These are phyloP conservation scores for Aspergillus brunneoviolaceus DNA, from an alignment of 2,329 filamentous ascomycete species.

Conservation along the genomic window DNA sequence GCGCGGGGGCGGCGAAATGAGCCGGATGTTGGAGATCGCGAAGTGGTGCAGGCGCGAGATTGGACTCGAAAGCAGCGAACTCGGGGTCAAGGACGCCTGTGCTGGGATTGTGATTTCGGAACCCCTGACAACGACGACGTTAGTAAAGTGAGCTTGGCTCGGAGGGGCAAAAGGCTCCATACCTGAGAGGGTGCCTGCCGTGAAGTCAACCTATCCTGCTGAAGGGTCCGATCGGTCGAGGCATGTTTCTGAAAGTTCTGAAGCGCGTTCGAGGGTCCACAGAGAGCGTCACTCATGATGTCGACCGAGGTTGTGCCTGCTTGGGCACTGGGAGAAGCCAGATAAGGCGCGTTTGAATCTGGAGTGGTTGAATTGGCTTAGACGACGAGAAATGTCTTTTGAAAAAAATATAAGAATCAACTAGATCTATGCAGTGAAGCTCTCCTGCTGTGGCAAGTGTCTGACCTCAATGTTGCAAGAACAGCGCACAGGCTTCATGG, in stretches of 20 bases:
- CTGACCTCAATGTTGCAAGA: too few species aligned
- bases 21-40: constrained; percentile 40
- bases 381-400: background rate
- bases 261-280: constrained; percentile 72
- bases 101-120: constrained; percentile 59
- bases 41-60: constrained; percentile 31
- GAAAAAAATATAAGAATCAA: too few species aligned
- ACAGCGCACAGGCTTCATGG: too few species aligned
- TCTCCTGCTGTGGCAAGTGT: too few species aligned
- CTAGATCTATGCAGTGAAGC: too few species aligned
- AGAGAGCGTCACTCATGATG: constrained; percentile 66
- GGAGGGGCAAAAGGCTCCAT: constrained; percentile 18
- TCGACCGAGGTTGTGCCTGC: background rate
- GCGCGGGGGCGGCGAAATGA: constrained; percentile 26
- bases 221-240: constrained; percentile 66
- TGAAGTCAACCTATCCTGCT: constrained; percentile 67
- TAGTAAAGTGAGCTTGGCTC: constrained; percentile 11
- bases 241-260: constrained; percentile 72
- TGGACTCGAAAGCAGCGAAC: constrained; percentile 66
- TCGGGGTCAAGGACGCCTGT: constrained; percentile 62
- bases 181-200: constrained; percentile 58
- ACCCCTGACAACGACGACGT: constrained; percentile 49
- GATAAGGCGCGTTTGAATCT: too few species aligned
- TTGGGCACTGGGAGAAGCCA: background rate
- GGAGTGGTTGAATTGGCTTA: background rate